Evolutionary conservation across 768 basidiomycete species (phyloP), one percentile per base, ranked within the genome.

Genomic region (Sarcodon sp.): DNA sequence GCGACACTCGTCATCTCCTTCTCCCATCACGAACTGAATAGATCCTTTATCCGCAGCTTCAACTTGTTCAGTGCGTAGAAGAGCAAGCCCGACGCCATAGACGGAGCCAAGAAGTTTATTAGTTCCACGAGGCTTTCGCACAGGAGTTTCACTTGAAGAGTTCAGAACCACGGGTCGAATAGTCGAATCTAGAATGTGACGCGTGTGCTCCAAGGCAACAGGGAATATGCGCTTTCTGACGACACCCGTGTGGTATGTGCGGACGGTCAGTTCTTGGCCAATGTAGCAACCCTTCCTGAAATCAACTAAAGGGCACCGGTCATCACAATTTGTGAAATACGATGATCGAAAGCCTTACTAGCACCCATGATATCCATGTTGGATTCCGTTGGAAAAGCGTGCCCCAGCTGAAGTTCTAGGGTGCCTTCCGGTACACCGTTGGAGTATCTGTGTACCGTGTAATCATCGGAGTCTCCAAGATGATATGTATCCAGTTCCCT

Each of bases 251-350:
- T 97, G 91, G 63, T 94, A 94, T 35, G 94, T 97, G 46, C 96
- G 78, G 6, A 96, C 93, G 0, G 93, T 97, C 36, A 98, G 71
- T 58, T 98, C 96, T 69, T 99, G 96, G 7, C 96, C 96, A 5
- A 98, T 83, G 59, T 97, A 98, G 60, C 96, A 99, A 3, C 96
- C 96, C 67, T 99, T 99, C 49, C 88, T 72, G 63, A 96, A 97
- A 64, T 97, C 91, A 60, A 98, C 93, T 84, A 71, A 39, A 46
- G 37, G 47, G 4, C 31, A 53, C 35, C 36, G 15, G 39, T 32
- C 10, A 57, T 35, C 39, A 27, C n/a, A 16, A 16, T 4, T 41
- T 41, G 8, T 41, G 16, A 16, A 7, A 16, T 13, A 10, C 18
- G 33, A n/a, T 6, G 18, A 27, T n/a, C 13, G 13, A 10, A 35